These are phyloP conservation scores for Venturiaceae sp. DNA, from an alignment of 2,329 filamentous ascomycete genomes.

Conservation along the genomic window DNA sequence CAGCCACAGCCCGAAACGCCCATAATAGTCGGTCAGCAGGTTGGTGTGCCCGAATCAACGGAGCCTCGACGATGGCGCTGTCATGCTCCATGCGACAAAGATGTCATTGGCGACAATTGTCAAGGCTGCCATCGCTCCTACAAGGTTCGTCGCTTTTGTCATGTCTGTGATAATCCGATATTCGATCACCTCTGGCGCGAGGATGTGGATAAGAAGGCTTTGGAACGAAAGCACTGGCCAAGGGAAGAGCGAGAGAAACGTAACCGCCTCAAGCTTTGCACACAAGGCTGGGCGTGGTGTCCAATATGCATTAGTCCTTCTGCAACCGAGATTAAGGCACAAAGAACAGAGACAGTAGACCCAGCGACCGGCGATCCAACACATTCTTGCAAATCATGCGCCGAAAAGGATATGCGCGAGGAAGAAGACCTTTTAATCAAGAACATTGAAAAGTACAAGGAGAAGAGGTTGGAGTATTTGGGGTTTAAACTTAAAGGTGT, in stretches of 20 bases:
- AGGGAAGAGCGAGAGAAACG: not conserved
- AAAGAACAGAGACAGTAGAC: not conserved
- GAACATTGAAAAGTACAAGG: not conserved
- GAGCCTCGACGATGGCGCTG: not conserved
- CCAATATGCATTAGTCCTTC: not conserved
- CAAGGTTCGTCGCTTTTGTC: not conserved
- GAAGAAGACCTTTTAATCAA: not conserved
- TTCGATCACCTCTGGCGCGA: not conserved
- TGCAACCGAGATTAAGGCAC: not conserved
- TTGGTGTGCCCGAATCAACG: not conserved
- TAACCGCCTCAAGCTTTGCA: not conserved
- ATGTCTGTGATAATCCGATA: not conserved
- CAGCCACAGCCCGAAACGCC: not conserved
- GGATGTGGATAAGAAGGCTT: not conserved
- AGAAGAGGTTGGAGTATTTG: not conserved
- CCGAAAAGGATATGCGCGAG: not conserved
- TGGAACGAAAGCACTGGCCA: not conserved
- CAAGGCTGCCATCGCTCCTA: not conserved
- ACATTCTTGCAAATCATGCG: not conserved
- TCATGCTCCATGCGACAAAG: not conserved
- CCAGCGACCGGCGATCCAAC: not conserved
- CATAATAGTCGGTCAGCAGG: not conserved
- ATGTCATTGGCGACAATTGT: not conserved
- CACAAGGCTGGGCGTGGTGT: not conserved
- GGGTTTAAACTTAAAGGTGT: not conserved